Evolutionary conservation across 495 filamentous ascomycete genomes (phyloP).

Genomic region (Baudoinia panamericana): DNA sequence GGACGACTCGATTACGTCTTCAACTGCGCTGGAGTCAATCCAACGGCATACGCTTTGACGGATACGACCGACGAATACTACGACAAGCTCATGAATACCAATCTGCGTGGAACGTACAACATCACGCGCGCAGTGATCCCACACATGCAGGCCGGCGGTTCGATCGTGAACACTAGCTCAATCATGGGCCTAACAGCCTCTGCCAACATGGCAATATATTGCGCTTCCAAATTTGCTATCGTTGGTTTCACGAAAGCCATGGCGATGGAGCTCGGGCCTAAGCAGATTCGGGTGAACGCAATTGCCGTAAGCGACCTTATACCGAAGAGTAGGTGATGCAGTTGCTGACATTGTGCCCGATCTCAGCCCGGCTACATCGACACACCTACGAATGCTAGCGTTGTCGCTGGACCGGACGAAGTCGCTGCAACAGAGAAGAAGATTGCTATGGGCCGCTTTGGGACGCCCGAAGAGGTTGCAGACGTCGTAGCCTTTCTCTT

Average conservation of each 20-base stretch:
- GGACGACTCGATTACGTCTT: slow-evolving; percentile 33
- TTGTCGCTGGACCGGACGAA: slow-evolving; percentile 31
- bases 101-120: slow-evolving; percentile 27
- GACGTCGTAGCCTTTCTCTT: slow-evolving; percentile 42
- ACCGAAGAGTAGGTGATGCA: too few relatives aligned
- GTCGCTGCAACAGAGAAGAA: slow-evolving; percentile 23
- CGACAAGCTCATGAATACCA: slow-evolving; percentile 30
- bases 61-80: slow-evolving; percentile 27
- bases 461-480: slow-evolving; percentile 40
- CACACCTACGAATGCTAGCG: slow-evolving; percentile 31
- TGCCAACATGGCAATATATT: slow-evolving; percentile 35
- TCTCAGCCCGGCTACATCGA: slow-evolving; percentile 37
- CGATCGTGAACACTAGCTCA: slow-evolving; percentile 36
- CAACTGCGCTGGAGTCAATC: slow-evolving; percentile 42
- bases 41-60: slow-evolving; percentile 25
- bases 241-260: slow-evolving; percentile 44
- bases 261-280: slow-evolving; percentile 40
- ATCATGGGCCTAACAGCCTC: slow-evolving; percentile 32
- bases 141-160: slow-evolving; percentile 16
- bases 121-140: slow-evolving; percentile 25
- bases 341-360: too few relatives aligned
- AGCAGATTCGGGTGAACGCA: slow-evolving; percentile 41
- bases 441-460: slow-evolving; percentile 38
- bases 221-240: slow-evolving; percentile 41
- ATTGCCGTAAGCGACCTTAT: slow-evolving; percentile 24